Evolutionary conservation across 2,329 filamentous ascomycete genomes (phyloP), one percentile per base, ranked within the genome.

Genomic region (Ophidiomyces ophidiicola): DNA sequence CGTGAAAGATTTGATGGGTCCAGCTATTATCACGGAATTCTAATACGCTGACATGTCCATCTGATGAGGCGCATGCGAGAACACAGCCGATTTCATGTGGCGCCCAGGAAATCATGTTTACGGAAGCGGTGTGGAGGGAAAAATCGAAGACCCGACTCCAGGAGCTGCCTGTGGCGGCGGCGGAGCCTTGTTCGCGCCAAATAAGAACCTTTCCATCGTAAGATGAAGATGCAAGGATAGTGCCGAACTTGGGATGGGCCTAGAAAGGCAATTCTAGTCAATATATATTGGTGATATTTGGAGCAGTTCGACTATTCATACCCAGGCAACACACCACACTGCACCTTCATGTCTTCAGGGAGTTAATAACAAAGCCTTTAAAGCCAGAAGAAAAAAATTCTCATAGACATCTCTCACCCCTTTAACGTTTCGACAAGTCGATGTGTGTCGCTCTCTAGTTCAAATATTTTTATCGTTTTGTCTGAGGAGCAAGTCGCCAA

Each of bases 141-240:
- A 92, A 93, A 55, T 93, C 85, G 68, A 90, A 93, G 61, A 94
- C 85, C 58, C 81, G 79, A 55, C 86, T 81, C 81, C 81, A 86
- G 53, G 74, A 68, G 50, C 70, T 73, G 52, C 57, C 50, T 26
- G 55, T 55, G 40, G 56, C 54, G 39, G 61, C 51, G 41, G 38
- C 12, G 47, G 59, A 47, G 51, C 54, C 58, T 61, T 87, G 80
- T 65, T 98, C 90, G 61, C 87, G 85, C 86, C 88, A 98, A 71
- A 98, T 93, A 61, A 96, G 78, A 49, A 98, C 88, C 64, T 94
- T 94, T 63, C 88, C 90, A 63, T 98, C 90, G 68, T 94, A 98
- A 49, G 83, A 85, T 36, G 86, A 84, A 46, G 85, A 93, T 41
- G 90, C 90, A 45, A 98, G 80, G 57, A 98, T 94, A 61, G 88